Conservation (phyloP, 1,284 basidiomycete species). For the Apiotrichum montevideense region DNA sequence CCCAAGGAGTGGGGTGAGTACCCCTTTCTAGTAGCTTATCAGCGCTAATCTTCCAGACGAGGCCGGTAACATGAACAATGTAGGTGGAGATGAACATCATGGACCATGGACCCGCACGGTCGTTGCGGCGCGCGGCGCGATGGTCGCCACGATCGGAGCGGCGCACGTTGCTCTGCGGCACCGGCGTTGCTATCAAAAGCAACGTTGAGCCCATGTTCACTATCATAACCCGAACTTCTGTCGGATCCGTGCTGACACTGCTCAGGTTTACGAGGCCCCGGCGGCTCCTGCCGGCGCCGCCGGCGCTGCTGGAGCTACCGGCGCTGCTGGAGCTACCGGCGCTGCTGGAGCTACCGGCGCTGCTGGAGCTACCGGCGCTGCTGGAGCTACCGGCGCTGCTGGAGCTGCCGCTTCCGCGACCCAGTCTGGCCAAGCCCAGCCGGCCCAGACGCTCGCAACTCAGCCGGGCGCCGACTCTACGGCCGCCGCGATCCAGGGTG, state of each 20-base stretch:
- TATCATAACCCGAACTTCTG: too few relatives aligned
- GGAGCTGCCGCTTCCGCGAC: not conserved
- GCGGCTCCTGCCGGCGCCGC: conserved; percentile 8
- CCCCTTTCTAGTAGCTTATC: not conserved
- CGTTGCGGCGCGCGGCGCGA: not conserved
- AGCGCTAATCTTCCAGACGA: conserved; percentile 30
- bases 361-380: not conserved
- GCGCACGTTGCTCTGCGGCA: too few relatives aligned
- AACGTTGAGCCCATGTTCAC: too few relatives aligned
- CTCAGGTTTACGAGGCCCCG: conserved; percentile 37
- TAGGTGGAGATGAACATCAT: conserved; percentile 8
- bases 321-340: conserved; percentile 13
- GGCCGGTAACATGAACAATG: conserved; percentile 49
- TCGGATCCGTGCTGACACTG: not conserved
- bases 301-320: conserved; percentile 23
- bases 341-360: conserved; percentile 12
- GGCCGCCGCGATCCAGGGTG: not conserved
- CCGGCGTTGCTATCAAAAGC: too few relatives aligned
- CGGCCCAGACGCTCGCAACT: conserved; percentile 6
- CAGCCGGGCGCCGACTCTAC: not conserved
- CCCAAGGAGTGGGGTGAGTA: conserved; percentile 47
- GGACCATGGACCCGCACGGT: not conserved
- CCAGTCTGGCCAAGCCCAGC: not conserved
- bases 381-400: too few relatives aligned
- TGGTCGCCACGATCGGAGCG: not conserved